Evolutionary conservation across 2,329 filamentous ascomycete genomes (phyloP), one percentile per base, ranked within the genome.

Genomic region (Talaromyces sp.): DNA sequence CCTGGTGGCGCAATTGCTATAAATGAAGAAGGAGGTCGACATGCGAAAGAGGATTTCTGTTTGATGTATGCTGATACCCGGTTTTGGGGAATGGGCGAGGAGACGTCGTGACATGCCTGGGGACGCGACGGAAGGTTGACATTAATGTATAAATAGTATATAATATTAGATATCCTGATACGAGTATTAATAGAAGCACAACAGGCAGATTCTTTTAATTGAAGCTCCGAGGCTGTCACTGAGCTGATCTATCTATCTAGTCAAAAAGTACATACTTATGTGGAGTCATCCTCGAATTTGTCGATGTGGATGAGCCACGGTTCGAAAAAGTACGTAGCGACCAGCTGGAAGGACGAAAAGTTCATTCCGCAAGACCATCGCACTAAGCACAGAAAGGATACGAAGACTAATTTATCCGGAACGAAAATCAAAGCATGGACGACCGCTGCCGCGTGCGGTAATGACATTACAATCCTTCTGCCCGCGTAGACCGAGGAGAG

Each of bases 31-130:
- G 66, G 15, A 63, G 64, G 6, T 49, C 59, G 19, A 68, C 67
- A 63, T 35, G 60, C 27, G 49, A 43, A 19, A 64, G 45, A 61
- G 22, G 37, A 35, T n/a, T 64, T 80, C 39, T 80, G 78, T 67
- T 68, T 80, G 68, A 75, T 78, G 4, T 80, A 80, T 71, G 78
- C 77, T 10, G 76, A 80, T 67, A 79, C 78, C 19, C 70, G 73
- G 22, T 80, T 80, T 63, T 80, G 78, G 78, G 74, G 74, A 63
- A 79, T 80, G 73, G 78, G 78, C 0, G 68, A 70, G 52, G 69
- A 75, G 56, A 70, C 77, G 61, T 74, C 59, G 69, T 39, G 25
- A 63, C 9, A 17, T 5, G 27, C 27, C 27, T 7, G 27, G 27
- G 7, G 25, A 3, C 58, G 1, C 8, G 15, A 9, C 35, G 27